Conservation (phyloP, 2,329 filamentous ascomycete species). For the Ophiocordyceps camponoti-leonardi region DNA sequence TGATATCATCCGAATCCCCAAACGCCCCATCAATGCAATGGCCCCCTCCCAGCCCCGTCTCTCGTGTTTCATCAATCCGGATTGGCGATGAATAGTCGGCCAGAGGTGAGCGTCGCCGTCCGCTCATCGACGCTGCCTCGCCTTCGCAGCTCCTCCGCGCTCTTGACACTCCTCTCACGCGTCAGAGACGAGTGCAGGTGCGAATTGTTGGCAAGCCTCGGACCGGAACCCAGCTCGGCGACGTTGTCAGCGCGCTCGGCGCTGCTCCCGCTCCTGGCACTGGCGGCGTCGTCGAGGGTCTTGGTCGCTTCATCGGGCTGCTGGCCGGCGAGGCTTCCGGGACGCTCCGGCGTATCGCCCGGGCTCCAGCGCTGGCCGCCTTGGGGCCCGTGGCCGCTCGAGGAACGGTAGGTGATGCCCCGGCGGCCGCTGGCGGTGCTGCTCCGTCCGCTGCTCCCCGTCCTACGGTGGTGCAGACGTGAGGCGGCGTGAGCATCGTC, state of each 20-base stretch:
- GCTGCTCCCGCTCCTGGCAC: constrained; percentile 37
- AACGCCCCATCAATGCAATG: constrained; percentile 7
- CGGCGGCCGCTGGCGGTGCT: constrained; percentile 40
- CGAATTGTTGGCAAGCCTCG: constrained; percentile 40
- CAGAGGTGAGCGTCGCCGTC: constrained; percentile 56
- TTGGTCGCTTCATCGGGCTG: constrained; percentile 13
- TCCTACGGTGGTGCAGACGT: constrained; percentile 47
- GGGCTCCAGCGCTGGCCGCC: constrained; percentile 31
- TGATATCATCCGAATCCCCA: constrained; percentile 5
- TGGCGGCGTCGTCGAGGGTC: constrained; percentile 22
- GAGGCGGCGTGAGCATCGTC: constrained; percentile 35
- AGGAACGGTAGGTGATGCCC: constrained; percentile 30
- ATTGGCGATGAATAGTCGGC: constrained; percentile 71
- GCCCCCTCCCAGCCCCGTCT: no score
- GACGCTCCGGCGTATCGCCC: constrained; percentile 36
- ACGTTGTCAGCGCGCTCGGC: constrained; percentile 44
- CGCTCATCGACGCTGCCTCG: constrained; percentile 73
- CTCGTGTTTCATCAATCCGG: constrained; percentile 39
- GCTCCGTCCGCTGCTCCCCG: constrained; percentile 60
- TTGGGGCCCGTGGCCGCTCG: constrained; percentile 24
- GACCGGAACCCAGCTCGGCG: constrained; percentile 31
- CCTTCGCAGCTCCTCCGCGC: constrained; percentile 53
- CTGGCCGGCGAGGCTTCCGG: constrained; percentile 32
- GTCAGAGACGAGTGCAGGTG: constrained; percentile 38
- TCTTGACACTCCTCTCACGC: constrained; percentile 49